phyloP scores from a whole-genome alignment of 768 basidiomycete genomes.

The Serendipita sp. region DNA sequence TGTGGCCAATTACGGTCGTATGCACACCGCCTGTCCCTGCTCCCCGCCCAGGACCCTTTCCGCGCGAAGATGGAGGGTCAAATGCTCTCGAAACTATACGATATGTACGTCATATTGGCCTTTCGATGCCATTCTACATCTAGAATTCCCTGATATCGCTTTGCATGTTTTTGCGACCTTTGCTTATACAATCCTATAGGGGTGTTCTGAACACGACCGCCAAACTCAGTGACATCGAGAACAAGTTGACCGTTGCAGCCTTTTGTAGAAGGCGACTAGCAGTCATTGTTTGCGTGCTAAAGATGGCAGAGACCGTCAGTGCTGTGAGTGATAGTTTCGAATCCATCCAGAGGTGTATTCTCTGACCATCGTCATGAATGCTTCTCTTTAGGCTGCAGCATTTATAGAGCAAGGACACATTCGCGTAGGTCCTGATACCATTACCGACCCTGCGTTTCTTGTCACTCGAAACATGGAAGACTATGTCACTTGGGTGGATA shows the following conservation, averaged over 20 bases:
- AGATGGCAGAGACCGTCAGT: conserved; percentile 93
- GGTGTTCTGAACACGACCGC: conserved; percentile 76
- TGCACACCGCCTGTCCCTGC: conserved; percentile 72
- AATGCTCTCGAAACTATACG: conserved; percentile 88
- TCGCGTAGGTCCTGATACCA: conserved; percentile 87
- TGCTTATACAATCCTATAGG: not conserved
- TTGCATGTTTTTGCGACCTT: no score
- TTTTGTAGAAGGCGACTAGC: conserved; percentile 86
- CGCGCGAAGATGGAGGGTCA: conserved; percentile 70
- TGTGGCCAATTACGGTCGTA: conserved; percentile 74
- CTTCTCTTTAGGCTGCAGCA: conserved; percentile 61
- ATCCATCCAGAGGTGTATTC: not conserved
- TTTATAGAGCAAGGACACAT: conserved; percentile 99
- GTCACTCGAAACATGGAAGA: conserved; percentile 98
- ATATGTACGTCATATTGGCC: conserved; percentile 34
- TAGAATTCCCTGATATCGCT: no score
- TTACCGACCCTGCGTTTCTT: conserved; percentile 91
- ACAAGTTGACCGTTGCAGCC: conserved; percentile 86
- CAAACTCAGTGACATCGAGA: conserved; percentile 86
- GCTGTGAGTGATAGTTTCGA: conserved; percentile 41
- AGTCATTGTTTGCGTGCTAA: conserved; percentile 79
- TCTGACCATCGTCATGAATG: conserved; percentile 6
- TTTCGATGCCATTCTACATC: no score
- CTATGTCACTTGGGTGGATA: conserved; percentile 99
- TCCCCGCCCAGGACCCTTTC: conserved; percentile 82